Evolutionary conservation across 2,329 filamentous ascomycete genomes (phyloP).

Genomic region (Exophiala calicioides): DNA sequence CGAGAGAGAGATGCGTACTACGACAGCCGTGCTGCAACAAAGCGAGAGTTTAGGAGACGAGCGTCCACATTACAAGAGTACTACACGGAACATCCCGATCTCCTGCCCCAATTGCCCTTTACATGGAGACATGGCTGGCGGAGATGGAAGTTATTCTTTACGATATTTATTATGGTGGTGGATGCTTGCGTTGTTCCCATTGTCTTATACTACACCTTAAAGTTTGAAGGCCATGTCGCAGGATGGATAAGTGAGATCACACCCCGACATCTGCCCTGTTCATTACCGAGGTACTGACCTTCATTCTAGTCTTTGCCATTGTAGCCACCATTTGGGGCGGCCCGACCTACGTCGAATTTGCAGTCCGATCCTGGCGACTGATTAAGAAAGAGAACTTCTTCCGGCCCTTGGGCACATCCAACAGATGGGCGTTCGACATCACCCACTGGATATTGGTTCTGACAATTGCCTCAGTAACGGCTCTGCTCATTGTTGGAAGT

Average conservation of each 20-base stretch:
- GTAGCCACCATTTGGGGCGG: slow-evolving; percentile 33
- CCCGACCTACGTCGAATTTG: slow-evolving; percentile 32
- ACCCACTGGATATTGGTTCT: slow-evolving; percentile 28
- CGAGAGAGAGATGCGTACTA: slow-evolving; percentile 30
- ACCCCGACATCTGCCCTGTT: not conserved
- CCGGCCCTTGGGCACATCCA: slow-evolving; percentile 29
- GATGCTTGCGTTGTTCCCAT: slow-evolving; percentile 32
- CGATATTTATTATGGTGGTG: slow-evolving; percentile 30
- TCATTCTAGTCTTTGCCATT: slow-evolving; percentile 29
- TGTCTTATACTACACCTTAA: slow-evolving; percentile 31
- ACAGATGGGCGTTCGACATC: slow-evolving; percentile 32
- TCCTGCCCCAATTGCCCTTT: slow-evolving; percentile 33
- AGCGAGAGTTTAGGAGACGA: slow-evolving; percentile 31
- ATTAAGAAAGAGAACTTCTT: slow-evolving; percentile 33
- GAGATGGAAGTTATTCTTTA: slow-evolving; percentile 29
- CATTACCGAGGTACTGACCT: slow-evolving; percentile 1
- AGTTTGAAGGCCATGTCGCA: slow-evolving; percentile 28
- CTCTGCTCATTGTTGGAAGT: slow-evolving; percentile 30
- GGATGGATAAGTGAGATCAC: slow-evolving; percentile 28
- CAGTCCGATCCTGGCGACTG: slow-evolving; percentile 29
- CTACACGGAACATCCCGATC: slow-evolving; percentile 28
- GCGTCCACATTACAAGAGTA: slow-evolving; percentile 32
- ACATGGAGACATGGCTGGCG: slow-evolving; percentile 30
- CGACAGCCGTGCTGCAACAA: slow-evolving; percentile 33
- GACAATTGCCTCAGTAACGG: slow-evolving; percentile 27